Base-by-base conservation (phyloP, 495 filamentous ascomycete species). In the Poronia punctata region DNA sequence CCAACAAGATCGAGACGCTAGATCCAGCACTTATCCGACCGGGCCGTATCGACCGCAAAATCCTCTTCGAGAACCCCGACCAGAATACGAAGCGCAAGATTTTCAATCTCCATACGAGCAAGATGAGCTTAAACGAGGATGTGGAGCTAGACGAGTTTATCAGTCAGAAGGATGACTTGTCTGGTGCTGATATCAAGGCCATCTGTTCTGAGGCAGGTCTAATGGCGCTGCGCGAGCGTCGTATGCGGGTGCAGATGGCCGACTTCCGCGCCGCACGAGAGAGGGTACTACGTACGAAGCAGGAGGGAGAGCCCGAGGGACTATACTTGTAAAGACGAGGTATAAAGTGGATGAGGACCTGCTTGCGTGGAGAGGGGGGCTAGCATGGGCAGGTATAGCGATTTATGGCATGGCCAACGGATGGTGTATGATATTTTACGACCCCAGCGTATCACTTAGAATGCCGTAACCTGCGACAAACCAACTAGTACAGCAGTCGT, bases 21-120 rank as follows among this genome's bases (percentile, higher is more conserved):
- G 92, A 99, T 53, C 92, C 92, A 31, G 92, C 92, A 32, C 71
- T 99, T 48, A 99, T 99, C 60, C 82, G 92, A 45, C 92, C 92
- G 33, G 92, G 92, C 50, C 87, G 92, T 78, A 99, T 99, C 56
- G 92, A 99, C 64, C 83, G 92, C 32, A 98, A 99, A 75, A 97
- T 99, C 64, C 74, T 99, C 40, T 99, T 99, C 45, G 92, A 99
- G 75, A 97, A 93, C 62, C 92, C 92, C 16, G 92, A 99, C 64
- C 92, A 97, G 76, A 88, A 88, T 64, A 99, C 92, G 38, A 99
- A 99, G 76, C 87, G 88, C 71, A 99, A 98, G 80, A 99, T 99
- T 58, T 99, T 99, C 68, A 86, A 82, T 17, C 80, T 99, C n/a
- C 92, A 99, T 67, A 99, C 92, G 12, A 89, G 84, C 53, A 99